Percentiles rank a stretch among this genome's conserved stretches.
Conservation (phyloP, 2,329 filamentous ascomycete genomes). For the Nemania serpens region DNA sequence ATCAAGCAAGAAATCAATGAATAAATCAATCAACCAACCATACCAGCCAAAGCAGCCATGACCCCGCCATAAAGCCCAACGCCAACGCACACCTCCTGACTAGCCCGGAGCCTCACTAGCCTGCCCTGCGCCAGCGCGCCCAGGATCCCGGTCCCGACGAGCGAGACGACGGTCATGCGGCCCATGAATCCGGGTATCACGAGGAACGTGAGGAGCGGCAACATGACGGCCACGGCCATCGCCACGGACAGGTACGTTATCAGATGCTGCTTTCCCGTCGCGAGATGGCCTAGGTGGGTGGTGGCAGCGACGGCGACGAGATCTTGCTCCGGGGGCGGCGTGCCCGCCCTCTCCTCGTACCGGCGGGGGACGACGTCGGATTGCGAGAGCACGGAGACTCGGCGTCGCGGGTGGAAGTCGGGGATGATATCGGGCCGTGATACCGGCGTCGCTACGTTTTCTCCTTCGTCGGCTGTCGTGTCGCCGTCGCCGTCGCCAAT, state of each 20-base stretch:
- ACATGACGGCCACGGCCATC: slow-evolving; percentile 55
- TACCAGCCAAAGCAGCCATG: slow-evolving; percentile 44
- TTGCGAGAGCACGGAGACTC: slow-evolving; percentile 20
- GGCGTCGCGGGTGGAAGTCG: slow-evolving; percentile 11
- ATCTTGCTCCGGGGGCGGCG: slow-evolving; percentile 6
- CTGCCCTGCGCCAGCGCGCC: slow-evolving; percentile 38
- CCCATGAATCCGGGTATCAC: slow-evolving; percentile 61
- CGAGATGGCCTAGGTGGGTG: not conserved
- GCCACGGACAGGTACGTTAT: slow-evolving; percentile 47
- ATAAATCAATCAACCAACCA: slow-evolving; percentile 28
- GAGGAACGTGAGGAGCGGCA: slow-evolving; percentile 63
- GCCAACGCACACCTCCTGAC: slow-evolving; percentile 36
- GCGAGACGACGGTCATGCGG: slow-evolving; percentile 60
- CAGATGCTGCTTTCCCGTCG: slow-evolving; percentile 10
- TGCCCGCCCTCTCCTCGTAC: slow-evolving; percentile 20
- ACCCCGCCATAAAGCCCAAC: slow-evolving; percentile 43
- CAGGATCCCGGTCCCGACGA: slow-evolving; percentile 54
- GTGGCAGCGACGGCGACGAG: too few relatives aligned
- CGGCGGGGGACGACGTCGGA: slow-evolving; percentile 20
- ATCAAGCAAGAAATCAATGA: too few relatives aligned
- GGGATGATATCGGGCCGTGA: slow-evolving; percentile 27
- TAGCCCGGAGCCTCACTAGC: slow-evolving; percentile 29
- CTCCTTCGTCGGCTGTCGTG: slow-evolving; percentile 30
- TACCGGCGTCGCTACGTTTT: slow-evolving; percentile 26
- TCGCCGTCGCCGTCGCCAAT: slow-evolving; percentile 30